These are phyloP conservation scores for Cudoniella acicularis DNA, from an alignment of 495 filamentous ascomycete genomes.

Conservation along the genomic window DNA sequence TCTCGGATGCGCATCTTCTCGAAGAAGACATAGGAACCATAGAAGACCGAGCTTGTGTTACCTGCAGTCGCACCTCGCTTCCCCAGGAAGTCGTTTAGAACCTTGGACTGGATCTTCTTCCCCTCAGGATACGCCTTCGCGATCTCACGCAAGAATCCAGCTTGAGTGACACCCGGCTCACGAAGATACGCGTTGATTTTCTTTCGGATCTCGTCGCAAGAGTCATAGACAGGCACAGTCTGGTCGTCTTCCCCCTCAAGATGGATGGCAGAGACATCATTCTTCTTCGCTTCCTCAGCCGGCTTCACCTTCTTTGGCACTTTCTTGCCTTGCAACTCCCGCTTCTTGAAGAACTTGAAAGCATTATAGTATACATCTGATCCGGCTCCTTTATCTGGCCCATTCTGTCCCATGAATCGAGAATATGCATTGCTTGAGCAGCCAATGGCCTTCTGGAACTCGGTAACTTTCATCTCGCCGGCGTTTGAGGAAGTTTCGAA, in stretches of 20 bases:
- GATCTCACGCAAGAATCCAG: conserved; percentile 48
- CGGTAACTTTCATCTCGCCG: no score
- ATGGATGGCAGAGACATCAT: conserved; percentile 34
- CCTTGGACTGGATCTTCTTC: conserved; percentile 30
- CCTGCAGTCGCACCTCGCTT: conserved; percentile 44
- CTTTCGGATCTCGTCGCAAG: conserved; percentile 52
- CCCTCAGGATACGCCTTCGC: conserved; percentile 27
- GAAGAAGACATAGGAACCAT: conserved; percentile 53
- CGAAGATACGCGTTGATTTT: conserved; percentile 51
- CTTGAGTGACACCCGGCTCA: conserved; percentile 44
- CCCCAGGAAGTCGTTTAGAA: conserved; percentile 44
- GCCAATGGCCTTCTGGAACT: no score
- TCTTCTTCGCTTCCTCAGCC: conserved; percentile 14
- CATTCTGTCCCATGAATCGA: no score
- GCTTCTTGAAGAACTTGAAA: conserved; percentile 39
- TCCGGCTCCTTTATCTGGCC: no score
- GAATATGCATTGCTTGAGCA: no score
- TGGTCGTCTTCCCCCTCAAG: conserved; percentile 40
- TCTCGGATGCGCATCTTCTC: conserved; percentile 56
- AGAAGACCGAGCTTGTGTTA: conserved; percentile 40
- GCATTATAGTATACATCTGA: no score
- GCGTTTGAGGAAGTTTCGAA: no score
- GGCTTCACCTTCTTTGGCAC: conserved; percentile 30
- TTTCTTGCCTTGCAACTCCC: conserved; percentile 34
- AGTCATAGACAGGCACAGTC: conserved; percentile 45